Evolutionary conservation across 495 filamentous ascomycete genomes (phyloP), one percentile per base, ranked within the genome.

Genomic region (Penicillium robsamsonii): DNA sequence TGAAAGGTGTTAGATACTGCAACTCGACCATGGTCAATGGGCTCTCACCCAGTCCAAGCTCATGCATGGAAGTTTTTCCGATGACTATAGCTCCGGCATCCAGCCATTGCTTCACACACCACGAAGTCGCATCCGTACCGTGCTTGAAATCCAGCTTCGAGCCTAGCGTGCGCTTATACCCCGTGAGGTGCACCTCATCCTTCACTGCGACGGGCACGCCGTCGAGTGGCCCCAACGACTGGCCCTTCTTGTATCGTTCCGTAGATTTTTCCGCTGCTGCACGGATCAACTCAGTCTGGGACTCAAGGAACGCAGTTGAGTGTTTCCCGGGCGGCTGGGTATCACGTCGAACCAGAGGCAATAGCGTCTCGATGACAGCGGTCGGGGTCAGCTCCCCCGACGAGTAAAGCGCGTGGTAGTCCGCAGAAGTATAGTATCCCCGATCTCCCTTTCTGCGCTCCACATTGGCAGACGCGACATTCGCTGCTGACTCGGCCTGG

Each of bases 1-100:
- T 81, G 65, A 47, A 25, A 8, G 31, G 50, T 20, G 25, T 58
- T 25, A 60, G 48, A n/a, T 37, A 52, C 13, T 38, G 30, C 17
- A 20, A 44, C n/a, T 18, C 35, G 25, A 12, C 5, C 7, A 5
- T 13, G 30, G 6, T 20, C 4, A 43, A 17, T 10, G 9, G 25
- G 5, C 29, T 70, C 76, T 62, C 64, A 84, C 84, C 84, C 30
- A 88, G 72, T 4, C 93, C 93, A 7, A 95, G 69, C 73, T 97
- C 92, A 70, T 97, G 92, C 93, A 97, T 96, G 40, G 84, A 92
- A 27, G 85, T 80, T 72, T 95, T 96, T 12, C 91, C 93, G 50
- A 96, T 68, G 18, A 96, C 77, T 40, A 97, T 80, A 11, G 86
- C 92, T 2, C 93, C 93, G 0, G 84, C 85, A 44, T 94, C 87